These are phyloP conservation scores for Mediolabrus comicus DNA, from an alignment of 108 stramenopile genomes.

Conservation along the genomic window DNA sequence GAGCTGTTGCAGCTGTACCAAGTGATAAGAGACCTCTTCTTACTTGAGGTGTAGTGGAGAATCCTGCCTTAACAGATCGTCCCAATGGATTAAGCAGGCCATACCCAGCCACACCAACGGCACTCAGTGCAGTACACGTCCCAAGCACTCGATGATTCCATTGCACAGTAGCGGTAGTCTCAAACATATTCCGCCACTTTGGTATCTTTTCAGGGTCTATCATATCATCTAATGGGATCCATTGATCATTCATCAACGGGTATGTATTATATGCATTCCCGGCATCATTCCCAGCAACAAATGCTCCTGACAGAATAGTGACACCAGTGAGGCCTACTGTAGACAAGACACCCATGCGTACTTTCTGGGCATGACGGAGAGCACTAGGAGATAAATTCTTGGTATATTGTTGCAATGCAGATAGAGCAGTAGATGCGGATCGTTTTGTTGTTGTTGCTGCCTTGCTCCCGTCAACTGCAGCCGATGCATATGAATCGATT, in stretches of 20 bases:
- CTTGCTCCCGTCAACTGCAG: not conserved
- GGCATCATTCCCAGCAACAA: constrained; percentile 98
- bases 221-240: constrained; percentile 85
- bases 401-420: constrained; percentile 22
- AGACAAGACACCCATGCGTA: constrained; percentile 54
- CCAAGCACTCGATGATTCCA: constrained; percentile 97
- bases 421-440: constrained; percentile 23
- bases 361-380: constrained; percentile 54
- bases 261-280: constrained; percentile 96
- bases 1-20: constrained; percentile 74
- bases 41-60: constrained; percentile 69
- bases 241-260: constrained; percentile 90
- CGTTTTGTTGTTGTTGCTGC: not conserved
- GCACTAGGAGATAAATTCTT: constrained; percentile 51
- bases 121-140: constrained; percentile 72
- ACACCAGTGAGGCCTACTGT: constrained; percentile 71
- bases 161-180: constrained; percentile 98
- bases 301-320: constrained; percentile 93
- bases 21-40: constrained; percentile 70
- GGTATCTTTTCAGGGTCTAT: constrained; percentile 56
- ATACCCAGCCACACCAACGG: constrained; percentile 60
- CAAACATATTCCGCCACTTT: constrained; percentile 84
- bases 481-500: constrained; percentile 32
- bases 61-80: not conserved
- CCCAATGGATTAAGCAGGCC: constrained; percentile 55